Evolutionary conservation across 2,329 filamentous ascomycete species (phyloP).

Genomic region (Thermothelomyces thermophilus): DNA sequence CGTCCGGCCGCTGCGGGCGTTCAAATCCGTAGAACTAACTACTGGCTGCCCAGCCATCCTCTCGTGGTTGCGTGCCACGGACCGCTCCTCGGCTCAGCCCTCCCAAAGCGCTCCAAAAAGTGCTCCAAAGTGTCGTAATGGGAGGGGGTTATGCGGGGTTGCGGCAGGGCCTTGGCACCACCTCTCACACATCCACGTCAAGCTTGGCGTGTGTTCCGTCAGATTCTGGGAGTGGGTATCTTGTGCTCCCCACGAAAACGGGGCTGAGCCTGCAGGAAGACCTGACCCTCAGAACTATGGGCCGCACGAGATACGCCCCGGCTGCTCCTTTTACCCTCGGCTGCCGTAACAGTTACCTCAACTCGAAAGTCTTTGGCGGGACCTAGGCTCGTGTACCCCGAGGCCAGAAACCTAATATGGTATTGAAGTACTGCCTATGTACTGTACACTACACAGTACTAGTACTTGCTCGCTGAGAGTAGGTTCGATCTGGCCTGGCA

Average conservation of each 20-base stretch:
- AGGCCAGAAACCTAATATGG: no score
- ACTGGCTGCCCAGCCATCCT: no score
- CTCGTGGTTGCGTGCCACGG: not conserved
- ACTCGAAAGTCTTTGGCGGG: no score
- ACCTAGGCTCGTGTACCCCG: no score
- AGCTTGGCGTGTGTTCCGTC: not conserved
- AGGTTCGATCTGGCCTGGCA: no score
- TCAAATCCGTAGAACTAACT: no score
- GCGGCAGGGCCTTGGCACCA: conserved; percentile 10
- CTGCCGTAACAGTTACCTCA: not conserved
- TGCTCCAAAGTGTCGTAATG: conserved; percentile 6
- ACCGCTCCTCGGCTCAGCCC: not conserved
- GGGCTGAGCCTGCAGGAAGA: conserved; percentile 3
- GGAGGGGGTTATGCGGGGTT: conserved; percentile 8
- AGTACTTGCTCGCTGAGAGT: no score
- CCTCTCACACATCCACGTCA: not conserved
- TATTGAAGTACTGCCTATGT: no score
- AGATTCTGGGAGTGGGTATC: not conserved
- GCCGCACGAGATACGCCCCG: not conserved
- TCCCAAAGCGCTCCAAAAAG: not conserved
- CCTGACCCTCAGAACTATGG: not conserved
- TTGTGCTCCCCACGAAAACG: not conserved
- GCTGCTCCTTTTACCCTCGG: not conserved
- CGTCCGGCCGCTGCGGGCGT: conserved; percentile 1
- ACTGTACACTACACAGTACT: no score